Percentiles rank a stretch among this genome's conserved stretches.
These are phyloP conservation scores for Trichomonas gallinae DNA, from an alignment of 208 protist genomes.

Conservation along the genomic window DNA sequence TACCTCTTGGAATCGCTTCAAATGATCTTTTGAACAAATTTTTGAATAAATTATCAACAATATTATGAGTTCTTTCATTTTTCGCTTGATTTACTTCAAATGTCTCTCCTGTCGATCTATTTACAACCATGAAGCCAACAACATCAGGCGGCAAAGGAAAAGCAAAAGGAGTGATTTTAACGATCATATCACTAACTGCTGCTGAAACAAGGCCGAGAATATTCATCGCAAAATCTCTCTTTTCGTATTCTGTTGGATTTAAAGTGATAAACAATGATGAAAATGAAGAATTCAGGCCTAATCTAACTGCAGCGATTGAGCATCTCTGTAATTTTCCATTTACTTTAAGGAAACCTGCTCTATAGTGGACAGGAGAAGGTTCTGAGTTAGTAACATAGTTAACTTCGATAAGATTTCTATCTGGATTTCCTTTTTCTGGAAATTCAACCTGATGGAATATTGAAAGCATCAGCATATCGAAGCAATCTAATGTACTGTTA, in stretches of 20 bases:
- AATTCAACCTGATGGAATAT: neutral
- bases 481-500: neutral
- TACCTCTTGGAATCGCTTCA: neutral
- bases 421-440: neutral
- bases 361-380: neutral
- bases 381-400: neutral
- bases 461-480: neutral
- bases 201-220: neutral
- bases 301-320: neutral
- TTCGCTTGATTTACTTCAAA: neutral
- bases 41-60: neutral
- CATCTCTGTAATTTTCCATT: neutral
- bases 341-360: neutral
- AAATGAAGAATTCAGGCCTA: neutral
- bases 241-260: neutral
- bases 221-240: neutral
- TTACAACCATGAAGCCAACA: neutral
- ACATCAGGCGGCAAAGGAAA: neutral
- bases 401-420: neutral
- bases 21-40: neutral
- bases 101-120: neutral
- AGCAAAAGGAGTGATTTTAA: neutral
- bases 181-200: neutral
- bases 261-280: neutral
- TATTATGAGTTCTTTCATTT: neutral